Conservation (phyloP, 805 yeast species). For the Cyberlindnera americana region DNA sequence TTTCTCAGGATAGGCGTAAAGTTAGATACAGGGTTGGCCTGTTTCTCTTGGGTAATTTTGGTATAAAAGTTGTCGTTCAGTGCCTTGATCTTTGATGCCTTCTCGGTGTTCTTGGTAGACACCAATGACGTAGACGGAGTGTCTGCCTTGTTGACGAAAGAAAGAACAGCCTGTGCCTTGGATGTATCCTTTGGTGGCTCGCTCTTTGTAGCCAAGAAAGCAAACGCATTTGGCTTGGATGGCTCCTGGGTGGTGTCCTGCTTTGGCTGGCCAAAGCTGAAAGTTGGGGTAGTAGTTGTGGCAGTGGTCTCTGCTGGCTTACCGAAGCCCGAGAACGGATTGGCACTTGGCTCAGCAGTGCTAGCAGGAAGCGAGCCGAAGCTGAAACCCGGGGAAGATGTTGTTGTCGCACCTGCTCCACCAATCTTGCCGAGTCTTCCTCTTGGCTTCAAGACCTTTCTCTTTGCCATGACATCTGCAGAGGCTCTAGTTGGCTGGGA, state of each 20-base stretch:
- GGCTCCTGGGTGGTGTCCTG: slow-evolving; percentile 6
- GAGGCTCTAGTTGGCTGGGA: slow-evolving; percentile 46
- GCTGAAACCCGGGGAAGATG: slow-evolving; percentile 10
- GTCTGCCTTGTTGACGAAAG: slow-evolving; percentile 3
- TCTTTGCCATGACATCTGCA: slow-evolving; percentile 54
- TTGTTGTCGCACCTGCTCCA: background rate
- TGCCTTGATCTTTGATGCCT: slow-evolving; percentile 54
- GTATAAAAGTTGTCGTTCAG: slow-evolving; percentile 57
- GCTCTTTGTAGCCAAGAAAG: slow-evolving; percentile 5
- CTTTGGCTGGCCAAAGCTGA: slow-evolving; percentile 10
- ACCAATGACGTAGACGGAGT: slow-evolving; percentile 7
- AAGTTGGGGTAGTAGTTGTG: slow-evolving; percentile 7
- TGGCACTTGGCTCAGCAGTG: slow-evolving; percentile 3
- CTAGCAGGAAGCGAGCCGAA: slow-evolving; percentile 7
- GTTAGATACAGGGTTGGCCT: slow-evolving; percentile 48
- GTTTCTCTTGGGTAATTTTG: slow-evolving; percentile 41
- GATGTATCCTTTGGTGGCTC: background rate
- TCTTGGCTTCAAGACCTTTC: slow-evolving; percentile 66
- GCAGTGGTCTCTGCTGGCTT: slow-evolving; percentile 7
- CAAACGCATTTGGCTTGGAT: slow-evolving; percentile 14
- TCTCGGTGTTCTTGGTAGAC: slow-evolving; percentile 29
- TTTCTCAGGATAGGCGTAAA: slow-evolving; percentile 53
- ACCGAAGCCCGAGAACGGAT: slow-evolving; percentile 16
- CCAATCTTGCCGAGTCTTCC: slow-evolving; percentile 32
- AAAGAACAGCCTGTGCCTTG: slow-evolving; percentile 8